Conservation (phyloP, 2,329 filamentous ascomycete species). For the Aspergillus eucalypticola region DNA sequence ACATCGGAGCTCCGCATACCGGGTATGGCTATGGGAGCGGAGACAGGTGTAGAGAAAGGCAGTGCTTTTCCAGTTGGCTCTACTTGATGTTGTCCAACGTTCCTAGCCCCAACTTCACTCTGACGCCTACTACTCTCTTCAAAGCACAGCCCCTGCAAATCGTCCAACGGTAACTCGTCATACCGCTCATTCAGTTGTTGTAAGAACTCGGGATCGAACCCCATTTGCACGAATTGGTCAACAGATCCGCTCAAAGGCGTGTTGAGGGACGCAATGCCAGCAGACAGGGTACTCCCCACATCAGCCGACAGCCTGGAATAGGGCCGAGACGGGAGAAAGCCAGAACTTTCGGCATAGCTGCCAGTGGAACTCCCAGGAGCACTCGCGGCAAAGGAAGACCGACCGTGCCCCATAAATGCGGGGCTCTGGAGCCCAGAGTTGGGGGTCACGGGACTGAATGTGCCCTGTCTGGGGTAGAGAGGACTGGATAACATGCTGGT, state of each 20-base stretch:
- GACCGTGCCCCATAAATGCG: slow-evolving; percentile 30
- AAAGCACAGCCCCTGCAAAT: slow-evolving; percentile 31
- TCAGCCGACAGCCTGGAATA: slow-evolving; percentile 33
- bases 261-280: slow-evolving; percentile 34
- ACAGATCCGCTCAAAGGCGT: slow-evolving; percentile 30
- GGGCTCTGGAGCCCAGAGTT: slow-evolving; percentile 38
- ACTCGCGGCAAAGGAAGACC: slow-evolving; percentile 39
- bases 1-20: slow-evolving; percentile 19
- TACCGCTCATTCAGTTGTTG: slow-evolving; percentile 38
- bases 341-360: slow-evolving; percentile 39
- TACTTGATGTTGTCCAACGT: slow-evolving; percentile 1
- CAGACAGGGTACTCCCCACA: slow-evolving; percentile 36
- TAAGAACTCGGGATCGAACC: slow-evolving; percentile 41
- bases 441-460: slow-evolving; percentile 29
- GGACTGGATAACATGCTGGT: slow-evolving; percentile 31
- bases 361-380: slow-evolving; percentile 36
- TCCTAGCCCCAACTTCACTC: slow-evolving; percentile 6
- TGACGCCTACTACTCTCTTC: slow-evolving; percentile 17
- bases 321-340: slow-evolving; percentile 28
- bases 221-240: slow-evolving; percentile 41
- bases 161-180: slow-evolving; percentile 34
- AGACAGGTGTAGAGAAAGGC: slow-evolving; percentile 8
- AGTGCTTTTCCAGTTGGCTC: slow-evolving; percentile 5
- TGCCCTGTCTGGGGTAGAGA: slow-evolving; percentile 22
- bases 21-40: slow-evolving; percentile 24